A percentile compares a stretch with the other conserved stretches of the same genome.
These are phyloP conservation scores for Pichiaceae sp. DNA, from an alignment of 1,139 yeast species.

Conservation along the genomic window DNA sequence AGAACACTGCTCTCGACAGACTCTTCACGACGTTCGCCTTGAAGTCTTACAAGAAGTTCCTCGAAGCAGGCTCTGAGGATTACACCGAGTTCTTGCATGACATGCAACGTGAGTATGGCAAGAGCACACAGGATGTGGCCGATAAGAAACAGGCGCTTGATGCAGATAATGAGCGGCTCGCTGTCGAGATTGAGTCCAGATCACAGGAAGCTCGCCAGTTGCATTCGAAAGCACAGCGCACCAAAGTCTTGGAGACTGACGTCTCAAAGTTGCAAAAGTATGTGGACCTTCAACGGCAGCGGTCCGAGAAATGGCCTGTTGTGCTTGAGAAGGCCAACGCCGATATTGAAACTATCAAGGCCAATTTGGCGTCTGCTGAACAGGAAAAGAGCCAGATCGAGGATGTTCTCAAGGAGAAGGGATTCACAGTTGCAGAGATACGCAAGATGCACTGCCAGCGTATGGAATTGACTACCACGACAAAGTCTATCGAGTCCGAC, in stretches of 20 bases:
- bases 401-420: constrained; percentile 40
- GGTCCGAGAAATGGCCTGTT: constrained; percentile 58
- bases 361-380: constrained; percentile 34
- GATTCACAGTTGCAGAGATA: constrained; percentile 53
- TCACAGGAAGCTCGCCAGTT: constrained; percentile 30
- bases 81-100: constrained; percentile 45
- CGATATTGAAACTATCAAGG: constrained; percentile 43
- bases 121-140: constrained; percentile 29
- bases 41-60: constrained; percentile 59
- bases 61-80: constrained; percentile 52
- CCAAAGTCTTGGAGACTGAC: constrained; percentile 64
- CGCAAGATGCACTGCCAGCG: constrained; percentile 57
- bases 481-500: constrained; percentile 41
- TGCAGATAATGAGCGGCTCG: constrained; percentile 36
- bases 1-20: constrained; percentile 19
- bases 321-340: constrained; percentile 45
- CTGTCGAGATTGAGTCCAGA: constrained; percentile 28
- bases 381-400: constrained; percentile 40
- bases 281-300: constrained; percentile 55
- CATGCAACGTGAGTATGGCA: constrained; percentile 45
- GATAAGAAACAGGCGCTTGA: constrained; percentile 33
- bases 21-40: constrained; percentile 53
- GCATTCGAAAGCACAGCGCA: constrained; percentile 35
- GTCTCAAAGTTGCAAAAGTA: constrained; percentile 62
- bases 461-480: constrained; percentile 45